phyloP scores from a whole-genome alignment of 129 eudicot genomes.

The Smallanthus sonchifolius region DNA sequence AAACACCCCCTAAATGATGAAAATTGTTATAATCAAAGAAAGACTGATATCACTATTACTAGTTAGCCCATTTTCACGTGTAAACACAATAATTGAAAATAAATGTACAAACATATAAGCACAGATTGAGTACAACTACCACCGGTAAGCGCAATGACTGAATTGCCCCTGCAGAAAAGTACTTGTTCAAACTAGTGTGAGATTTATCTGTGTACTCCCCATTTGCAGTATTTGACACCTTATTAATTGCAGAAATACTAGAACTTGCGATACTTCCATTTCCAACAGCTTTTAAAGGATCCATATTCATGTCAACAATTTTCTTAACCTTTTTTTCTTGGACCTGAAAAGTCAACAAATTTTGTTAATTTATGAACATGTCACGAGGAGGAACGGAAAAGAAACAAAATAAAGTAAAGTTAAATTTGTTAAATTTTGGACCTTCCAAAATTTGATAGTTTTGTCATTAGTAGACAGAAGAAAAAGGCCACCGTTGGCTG shows the following conservation, averaged over 20 bases:
- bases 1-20: neutral
- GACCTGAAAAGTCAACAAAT: slow-evolving; percentile 48
- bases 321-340: slow-evolving; percentile 98
- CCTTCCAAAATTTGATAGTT: slow-evolving; percentile 99
- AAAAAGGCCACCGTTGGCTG: slow-evolving; percentile 84
- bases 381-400: neutral
- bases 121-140: slow-evolving; percentile 78
- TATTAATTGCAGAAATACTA: slow-evolving; percentile 53
- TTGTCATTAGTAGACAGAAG: slow-evolving; percentile 98
- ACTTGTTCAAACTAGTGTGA: slow-evolving; percentile 51
- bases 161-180: slow-evolving; percentile 64
- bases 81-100: neutral
- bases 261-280: slow-evolving; percentile 71
- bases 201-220: slow-evolving; percentile 67
- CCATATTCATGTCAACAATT: slow-evolving; percentile 72
- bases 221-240: slow-evolving; percentile 49
- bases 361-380: neutral
- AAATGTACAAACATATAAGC: slow-evolving; percentile 12
- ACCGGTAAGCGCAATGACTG: slow-evolving; percentile 83
- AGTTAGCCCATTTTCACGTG: neutral
- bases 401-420: neutral
- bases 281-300: slow-evolving; percentile 61
- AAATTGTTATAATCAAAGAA: neutral
- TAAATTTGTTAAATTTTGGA: neutral
- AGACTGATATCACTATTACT: neutral